These are phyloP conservation scores for Paramecium caudatum DNA, from an alignment of 73 alveolate species.

Conservation along the genomic window DNA sequence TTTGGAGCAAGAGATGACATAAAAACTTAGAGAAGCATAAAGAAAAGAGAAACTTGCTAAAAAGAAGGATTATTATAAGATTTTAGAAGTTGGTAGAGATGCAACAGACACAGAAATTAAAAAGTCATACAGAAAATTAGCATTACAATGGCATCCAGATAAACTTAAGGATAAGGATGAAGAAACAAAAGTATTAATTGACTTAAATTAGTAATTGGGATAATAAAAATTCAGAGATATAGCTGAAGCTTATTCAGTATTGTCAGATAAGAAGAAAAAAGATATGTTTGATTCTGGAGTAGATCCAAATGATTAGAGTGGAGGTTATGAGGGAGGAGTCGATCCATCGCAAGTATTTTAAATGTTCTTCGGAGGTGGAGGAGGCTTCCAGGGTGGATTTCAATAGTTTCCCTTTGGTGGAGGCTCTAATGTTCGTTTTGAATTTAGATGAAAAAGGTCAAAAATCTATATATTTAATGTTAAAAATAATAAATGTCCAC, in stretches of 20 bases:
- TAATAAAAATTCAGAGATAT: slow-evolving; percentile 95
- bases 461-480: slow-evolving; percentile 20
- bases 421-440: slow-evolving; percentile 7
- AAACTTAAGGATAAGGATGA: slow-evolving; percentile 88
- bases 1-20: slow-evolving; percentile 75
- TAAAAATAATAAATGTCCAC: slow-evolving; percentile 34
- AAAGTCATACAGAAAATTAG: slow-evolving; percentile 94
- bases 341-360: slow-evolving; percentile 94
- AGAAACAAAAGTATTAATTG: slow-evolving; percentile 70
- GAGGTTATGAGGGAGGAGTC: slow-evolving; percentile 88
- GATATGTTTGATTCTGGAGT: slow-evolving; percentile 92
- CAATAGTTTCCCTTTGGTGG: slow-evolving; percentile 52
- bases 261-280: slow-evolving; percentile 93
- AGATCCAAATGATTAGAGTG: slow-evolving; percentile 90
- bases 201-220: slow-evolving; percentile 79
- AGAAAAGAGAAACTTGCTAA: slow-evolving; percentile 90
- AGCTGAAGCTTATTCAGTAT: slow-evolving; percentile 95
- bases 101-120: slow-evolving; percentile 93
- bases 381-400: slow-evolving; percentile 91
- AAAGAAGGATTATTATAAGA: slow-evolving; percentile 94
- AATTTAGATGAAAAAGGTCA: slow-evolving; percentile 65
- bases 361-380: slow-evolving; percentile 98
- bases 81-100: slow-evolving; percentile 90
- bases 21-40: slow-evolving; percentile 87
- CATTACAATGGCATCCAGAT: slow-evolving; percentile 97